Conservation (phyloP, 78 protist genomes). For the Cavenderia fasciculata region DNA sequence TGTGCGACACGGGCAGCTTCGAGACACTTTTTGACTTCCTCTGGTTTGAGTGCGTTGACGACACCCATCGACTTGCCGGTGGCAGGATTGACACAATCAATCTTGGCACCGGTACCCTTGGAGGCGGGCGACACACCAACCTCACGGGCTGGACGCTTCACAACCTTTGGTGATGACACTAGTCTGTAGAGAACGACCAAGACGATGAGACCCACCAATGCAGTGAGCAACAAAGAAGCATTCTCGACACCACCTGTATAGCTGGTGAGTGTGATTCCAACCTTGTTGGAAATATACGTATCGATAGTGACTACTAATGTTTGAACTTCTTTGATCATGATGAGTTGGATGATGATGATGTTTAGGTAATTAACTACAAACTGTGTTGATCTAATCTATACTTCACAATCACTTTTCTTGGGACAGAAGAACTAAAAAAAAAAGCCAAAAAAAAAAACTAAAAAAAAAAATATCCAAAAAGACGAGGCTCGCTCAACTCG, state of each 20-base stretch:
- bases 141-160: slow-evolving; percentile 18
- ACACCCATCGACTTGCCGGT: slow-evolving; percentile 71
- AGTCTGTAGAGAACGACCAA: slow-evolving; percentile 3
- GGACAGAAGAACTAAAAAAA: too few species aligned
- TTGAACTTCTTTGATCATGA: too few species aligned
- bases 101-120: slow-evolving; percentile 31
- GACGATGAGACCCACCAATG: not conserved
- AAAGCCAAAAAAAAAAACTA: too few species aligned
- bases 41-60: slow-evolving; percentile 53
- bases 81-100: slow-evolving; percentile 79
- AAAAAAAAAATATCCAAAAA: too few species aligned
- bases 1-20: slow-evolving; percentile 62
- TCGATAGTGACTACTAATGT: too few species aligned
- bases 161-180: not conserved
- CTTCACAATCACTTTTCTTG: too few species aligned
- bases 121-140: slow-evolving; percentile 68
- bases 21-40: slow-evolving; percentile 52
- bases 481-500: too few species aligned
- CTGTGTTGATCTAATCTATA: too few species aligned
- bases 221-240: not conserved
- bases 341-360: too few species aligned
- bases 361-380: too few species aligned
- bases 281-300: too few species aligned
- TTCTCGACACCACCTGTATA: slow-evolving; percentile 3
- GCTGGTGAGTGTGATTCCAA: too few species aligned